A percentile compares a stretch with the other conserved stretches of the same genome.
Evolutionary conservation across 768 basidiomycete species (phyloP).

Genomic region (Psilocybe cyanescens): DNA sequence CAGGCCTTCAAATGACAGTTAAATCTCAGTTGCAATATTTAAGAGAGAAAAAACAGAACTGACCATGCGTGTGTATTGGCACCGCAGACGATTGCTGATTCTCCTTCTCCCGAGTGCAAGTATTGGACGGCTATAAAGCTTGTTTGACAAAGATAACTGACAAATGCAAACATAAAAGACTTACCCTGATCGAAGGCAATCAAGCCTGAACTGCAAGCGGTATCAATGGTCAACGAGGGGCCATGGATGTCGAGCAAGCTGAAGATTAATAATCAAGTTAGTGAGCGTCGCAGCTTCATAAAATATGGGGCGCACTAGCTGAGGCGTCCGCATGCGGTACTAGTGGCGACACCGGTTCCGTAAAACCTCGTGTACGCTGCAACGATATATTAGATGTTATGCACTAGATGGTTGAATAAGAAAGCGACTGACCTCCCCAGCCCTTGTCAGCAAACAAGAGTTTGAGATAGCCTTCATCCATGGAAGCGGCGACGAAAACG

Average conservation of each 20-base stretch:
- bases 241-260: constrained; percentile 39
- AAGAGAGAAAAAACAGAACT: neutral
- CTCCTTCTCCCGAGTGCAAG: constrained; percentile 34
- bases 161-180: neutral
- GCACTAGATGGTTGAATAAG: neutral
- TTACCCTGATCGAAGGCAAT: constrained; percentile 37
- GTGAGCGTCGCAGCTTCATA: neutral
- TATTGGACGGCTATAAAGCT: constrained; percentile 32
- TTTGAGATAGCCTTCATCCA: constrained; percentile 35
- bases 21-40: neutral
- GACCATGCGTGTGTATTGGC: constrained; percentile 37
- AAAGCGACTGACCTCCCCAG: constrained; percentile 28
- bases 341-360: constrained; percentile 35
- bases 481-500: constrained; percentile 34
- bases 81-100: constrained; percentile 37
- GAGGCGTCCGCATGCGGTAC: constrained; percentile 36
- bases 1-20: constrained; percentile 26
- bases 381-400: neutral
- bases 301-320: constrained; percentile 35
- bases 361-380: constrained; percentile 36
- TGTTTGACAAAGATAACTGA: neutral
- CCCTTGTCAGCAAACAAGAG: constrained; percentile 34
- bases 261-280: neutral
- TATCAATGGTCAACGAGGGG: constrained; percentile 37
- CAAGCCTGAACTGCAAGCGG: constrained; percentile 37